Conservation (phyloP, 305 asterid species). For the Fraxinus albicans region DNA sequence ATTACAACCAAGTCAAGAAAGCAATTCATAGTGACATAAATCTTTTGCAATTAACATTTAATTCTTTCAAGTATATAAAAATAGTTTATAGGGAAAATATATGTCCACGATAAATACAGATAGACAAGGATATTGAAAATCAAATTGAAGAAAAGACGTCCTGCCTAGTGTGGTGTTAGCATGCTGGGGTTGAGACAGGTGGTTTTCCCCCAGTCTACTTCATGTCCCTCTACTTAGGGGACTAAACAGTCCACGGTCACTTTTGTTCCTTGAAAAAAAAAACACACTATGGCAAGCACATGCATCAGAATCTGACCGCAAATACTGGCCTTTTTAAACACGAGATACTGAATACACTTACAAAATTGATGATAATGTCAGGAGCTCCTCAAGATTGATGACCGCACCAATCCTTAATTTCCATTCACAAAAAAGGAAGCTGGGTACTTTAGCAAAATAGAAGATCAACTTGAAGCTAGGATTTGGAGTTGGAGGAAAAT, state of each 20-base stretch:
- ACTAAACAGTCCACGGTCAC: background rate
- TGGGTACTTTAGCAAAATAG: background rate
- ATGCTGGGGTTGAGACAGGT: background rate
- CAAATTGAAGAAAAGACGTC: background rate
- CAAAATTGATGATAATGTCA: background rate
- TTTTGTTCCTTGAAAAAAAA: no score
- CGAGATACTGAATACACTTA: background rate
- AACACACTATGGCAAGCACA: background rate
- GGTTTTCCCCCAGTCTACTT: background rate
- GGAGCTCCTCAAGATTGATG: background rate
- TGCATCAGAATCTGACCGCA: background rate
- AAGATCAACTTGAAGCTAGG: background rate
- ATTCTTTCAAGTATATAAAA: background rate
- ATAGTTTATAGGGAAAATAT: background rate
- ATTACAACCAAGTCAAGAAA: constrained; percentile 10
- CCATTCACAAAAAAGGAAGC: background rate
- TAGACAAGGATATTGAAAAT: background rate
- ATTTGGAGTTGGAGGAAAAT: background rate
- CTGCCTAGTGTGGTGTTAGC: background rate
- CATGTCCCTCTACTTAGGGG: background rate
- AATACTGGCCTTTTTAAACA: background rate
- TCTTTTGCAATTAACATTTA: background rate
- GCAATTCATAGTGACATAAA: background rate
- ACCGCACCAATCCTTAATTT: background rate
- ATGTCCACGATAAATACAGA: background rate